Conservation (phyloP, 148 eudicot genomes). For the Rhododendron vialii region DNA sequence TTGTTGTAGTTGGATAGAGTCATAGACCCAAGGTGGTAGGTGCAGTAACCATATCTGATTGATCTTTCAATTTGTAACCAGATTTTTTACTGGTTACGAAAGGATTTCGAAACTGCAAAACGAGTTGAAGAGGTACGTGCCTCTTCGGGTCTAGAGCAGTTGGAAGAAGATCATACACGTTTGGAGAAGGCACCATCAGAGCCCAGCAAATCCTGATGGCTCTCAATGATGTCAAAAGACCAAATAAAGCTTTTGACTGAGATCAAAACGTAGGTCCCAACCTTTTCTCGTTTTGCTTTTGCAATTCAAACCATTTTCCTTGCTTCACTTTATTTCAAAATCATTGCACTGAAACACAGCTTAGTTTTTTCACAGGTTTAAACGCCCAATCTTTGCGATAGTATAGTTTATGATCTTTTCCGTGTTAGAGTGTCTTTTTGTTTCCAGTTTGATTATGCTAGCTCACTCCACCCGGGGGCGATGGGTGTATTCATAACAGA, state of each 20-base stretch:
- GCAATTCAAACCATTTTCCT: neutral
- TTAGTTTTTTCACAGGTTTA: neutral
- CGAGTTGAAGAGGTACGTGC: constrained; percentile 70
- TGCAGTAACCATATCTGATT: neutral
- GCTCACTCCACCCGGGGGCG: neutral
- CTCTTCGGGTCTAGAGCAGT: constrained; percentile 64
- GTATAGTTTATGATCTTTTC: neutral
- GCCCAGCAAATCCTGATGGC: constrained; percentile 84
- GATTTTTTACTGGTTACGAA: constrained; percentile 82
- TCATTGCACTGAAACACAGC: neutral
- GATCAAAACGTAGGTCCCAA: constrained; percentile 62
- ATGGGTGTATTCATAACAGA: neutral
- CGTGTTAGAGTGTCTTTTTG: neutral
- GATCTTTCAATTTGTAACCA: constrained; percentile 20
- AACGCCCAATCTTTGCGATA: neutral
- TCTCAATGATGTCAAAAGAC: constrained; percentile 75
- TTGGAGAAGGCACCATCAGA: constrained; percentile 70
- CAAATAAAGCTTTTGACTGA: constrained; percentile 65
- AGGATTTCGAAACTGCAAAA: constrained; percentile 57
- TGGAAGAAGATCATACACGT: constrained; percentile 57
- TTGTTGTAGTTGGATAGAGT: neutral
- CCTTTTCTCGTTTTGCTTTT: neutral
- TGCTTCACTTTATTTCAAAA: neutral
- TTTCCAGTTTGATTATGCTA: neutral
- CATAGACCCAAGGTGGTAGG: neutral